Evolutionary conservation across 805 yeast species (phyloP).

Genomic region (Lipomyces sp.): DNA sequence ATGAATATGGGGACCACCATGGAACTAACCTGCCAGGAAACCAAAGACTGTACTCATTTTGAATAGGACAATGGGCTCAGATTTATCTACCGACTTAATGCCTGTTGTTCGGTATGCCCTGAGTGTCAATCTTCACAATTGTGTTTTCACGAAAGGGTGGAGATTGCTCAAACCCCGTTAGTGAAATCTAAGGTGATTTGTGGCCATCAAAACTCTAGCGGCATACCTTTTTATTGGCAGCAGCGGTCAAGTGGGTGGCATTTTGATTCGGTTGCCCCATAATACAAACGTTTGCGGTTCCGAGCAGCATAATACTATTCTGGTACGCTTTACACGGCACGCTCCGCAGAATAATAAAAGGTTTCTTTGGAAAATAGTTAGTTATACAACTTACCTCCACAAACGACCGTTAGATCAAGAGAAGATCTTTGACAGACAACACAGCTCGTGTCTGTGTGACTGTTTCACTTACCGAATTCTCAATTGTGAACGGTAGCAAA

Average conservation of each 20-base stretch:
- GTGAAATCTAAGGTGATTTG: neutral
- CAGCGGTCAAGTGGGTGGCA: too few species aligned
- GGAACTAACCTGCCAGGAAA: constrained; percentile 56
- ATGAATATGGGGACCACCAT: neutral
- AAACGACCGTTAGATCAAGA: too few species aligned
- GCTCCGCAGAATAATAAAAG: too few species aligned
- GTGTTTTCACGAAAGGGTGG: neutral
- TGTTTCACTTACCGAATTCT: neutral
- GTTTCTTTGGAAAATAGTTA: too few species aligned
- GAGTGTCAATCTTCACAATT: neutral
- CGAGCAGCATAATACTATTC: too few species aligned
- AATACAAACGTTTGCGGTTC: too few species aligned
- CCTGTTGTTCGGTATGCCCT: neutral
- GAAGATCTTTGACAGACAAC: neutral
- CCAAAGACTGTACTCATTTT: constrained; percentile 59
- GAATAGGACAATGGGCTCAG: neutral
- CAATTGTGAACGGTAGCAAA: neutral
- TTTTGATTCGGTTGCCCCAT: too few species aligned
- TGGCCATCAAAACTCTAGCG: too few species aligned
- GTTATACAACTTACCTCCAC: too few species aligned
- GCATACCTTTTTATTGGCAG: neutral
- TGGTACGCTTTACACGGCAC: too few species aligned
- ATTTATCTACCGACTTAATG: neutral
- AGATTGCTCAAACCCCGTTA: neutral
- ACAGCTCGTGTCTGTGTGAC: neutral